Conservation (phyloP, 352 stramenopile genomes). For the Phytophthora colocasiae region DNA sequence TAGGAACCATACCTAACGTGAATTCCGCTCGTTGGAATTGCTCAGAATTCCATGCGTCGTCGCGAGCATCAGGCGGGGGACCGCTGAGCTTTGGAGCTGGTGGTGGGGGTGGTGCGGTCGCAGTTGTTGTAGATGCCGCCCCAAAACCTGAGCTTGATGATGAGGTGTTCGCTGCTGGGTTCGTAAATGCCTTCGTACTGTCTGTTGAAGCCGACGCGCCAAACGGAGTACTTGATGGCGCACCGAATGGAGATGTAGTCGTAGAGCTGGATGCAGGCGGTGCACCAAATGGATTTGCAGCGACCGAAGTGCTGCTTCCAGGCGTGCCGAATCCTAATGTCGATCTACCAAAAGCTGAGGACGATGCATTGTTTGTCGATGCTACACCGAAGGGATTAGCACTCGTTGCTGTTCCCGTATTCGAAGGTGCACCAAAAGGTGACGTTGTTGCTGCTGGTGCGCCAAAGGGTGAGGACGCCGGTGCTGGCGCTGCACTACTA, state of each 20-base stretch:
- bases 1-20: conserved; percentile 66
- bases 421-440: conserved; percentile 23
- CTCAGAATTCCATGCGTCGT: conserved; percentile 69
- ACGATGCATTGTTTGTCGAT: conserved; percentile 9
- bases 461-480: conserved; percentile 11
- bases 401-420: conserved; percentile 11
- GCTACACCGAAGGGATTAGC: conserved; percentile 27
- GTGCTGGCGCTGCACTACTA: conserved; percentile 4
- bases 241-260: conserved; percentile 30
- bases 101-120: conserved; percentile 17
- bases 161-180: conserved; percentile 10
- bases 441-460: conserved; percentile 17
- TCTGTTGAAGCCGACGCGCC: conserved; percentile 21
- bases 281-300: conserved; percentile 28
- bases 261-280: conserved; percentile 18
- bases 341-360: conserved; percentile 24
- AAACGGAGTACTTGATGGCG: conserved; percentile 48
- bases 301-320: conserved; percentile 10
- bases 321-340: conserved; percentile 26
- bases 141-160: conserved; percentile 24
- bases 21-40: conserved; percentile 69
- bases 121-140: conserved; percentile 7
- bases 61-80: conserved; percentile 41
- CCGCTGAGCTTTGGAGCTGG: conserved; percentile 17
- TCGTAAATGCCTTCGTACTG: conserved; percentile 13